Base-by-base conservation (phyloP, 192 early-diverging fungal species). In the Podila verticillata region DNA sequence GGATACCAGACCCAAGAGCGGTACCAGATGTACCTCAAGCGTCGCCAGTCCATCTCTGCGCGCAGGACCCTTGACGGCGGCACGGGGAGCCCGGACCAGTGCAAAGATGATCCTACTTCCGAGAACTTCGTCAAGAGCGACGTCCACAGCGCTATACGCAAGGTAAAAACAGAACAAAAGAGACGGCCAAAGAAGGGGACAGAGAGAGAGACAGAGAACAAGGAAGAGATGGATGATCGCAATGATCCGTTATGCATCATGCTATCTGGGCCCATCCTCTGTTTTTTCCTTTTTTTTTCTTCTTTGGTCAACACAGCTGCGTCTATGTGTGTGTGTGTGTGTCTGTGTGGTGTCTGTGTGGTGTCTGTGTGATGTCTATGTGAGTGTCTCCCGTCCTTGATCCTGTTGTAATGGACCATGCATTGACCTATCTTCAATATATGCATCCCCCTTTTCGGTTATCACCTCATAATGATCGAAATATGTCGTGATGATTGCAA, bases 1-100 rank as follows among this genome's bases (percentile, higher is more conserved):
- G 71, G 86, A 2, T 84, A 79, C 61, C 85, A 88, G 73, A 92
- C 91, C 1, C 86, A 92, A 36, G 90, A 90, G 47, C 81, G 93
- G 13, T 85, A 89, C 22, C 79, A 83, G 32, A 77, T 88, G 39
- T 70, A 86, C 9, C 63, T 73, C n/a, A 87, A 87, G 66, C 73
- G 68, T 15, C 79, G 70, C 4, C 70, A 80, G 57, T 80, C 77
- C 17, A 65, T 80, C 31, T 80, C 77, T 7, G 61, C 47, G 5
- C 34, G 66, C 26, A 24, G 77, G 12, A 63, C 77, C 15, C 34
- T 80, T 51, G 77, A 80, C 22, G 65, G 65, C 1, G 66, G 70
- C 22, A 47, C 75, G 7, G 64, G 69, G 17, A 57, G 68, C 13
- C 75, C 69, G 10, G 75, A 79, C 26, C 59, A 71, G 28, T 66